Evolutionary conservation across 176 grass and related monocot genomes (phyloP).

Genomic region (Guadua angustifolia): DNA sequence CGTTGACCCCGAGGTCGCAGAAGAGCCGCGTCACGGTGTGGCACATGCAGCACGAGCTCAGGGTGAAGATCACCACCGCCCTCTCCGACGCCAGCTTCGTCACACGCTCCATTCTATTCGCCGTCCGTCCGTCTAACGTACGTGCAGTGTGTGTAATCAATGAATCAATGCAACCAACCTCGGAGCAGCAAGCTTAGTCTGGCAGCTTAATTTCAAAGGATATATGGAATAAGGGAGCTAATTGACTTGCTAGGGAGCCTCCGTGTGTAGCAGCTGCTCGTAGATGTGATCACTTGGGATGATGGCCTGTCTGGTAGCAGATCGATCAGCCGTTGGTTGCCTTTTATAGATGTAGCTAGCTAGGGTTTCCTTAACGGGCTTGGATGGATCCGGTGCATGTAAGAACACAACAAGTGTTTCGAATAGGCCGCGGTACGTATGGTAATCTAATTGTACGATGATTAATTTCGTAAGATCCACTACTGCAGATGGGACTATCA

Average conservation of each 20-base stretch:
- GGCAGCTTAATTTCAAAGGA: not conserved
- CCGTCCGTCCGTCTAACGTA: not conserved
- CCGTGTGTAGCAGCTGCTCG: not conserved
- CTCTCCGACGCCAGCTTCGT: conserved; percentile 60
- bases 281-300: conserved; percentile 20
- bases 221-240: too few relatives aligned
- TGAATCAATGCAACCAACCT: too few relatives aligned
- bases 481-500: too few relatives aligned
- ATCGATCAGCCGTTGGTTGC: not conserved
- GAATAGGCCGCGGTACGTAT: not conserved
- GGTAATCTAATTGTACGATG: too few relatives aligned
- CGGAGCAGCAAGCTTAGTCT: too few relatives aligned
- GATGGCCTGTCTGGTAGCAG: conserved; percentile 32
- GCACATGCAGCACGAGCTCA: conserved; percentile 81
- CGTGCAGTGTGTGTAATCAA: too few relatives aligned
- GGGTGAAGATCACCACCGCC: conserved; percentile 75
- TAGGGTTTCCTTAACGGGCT: conserved; percentile 26
- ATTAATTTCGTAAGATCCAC: too few relatives aligned
- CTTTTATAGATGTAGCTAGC: conserved; percentile 41
- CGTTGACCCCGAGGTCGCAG: conserved; percentile 59
- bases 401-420: not conserved
- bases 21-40: conserved; percentile 77
- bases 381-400: not conserved
- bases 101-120: conserved; percentile 69
- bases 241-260: not conserved